phyloP scores from a whole-genome alignment of 2,329 filamentous ascomycete genomes.

The Fusarium torreyae region DNA sequence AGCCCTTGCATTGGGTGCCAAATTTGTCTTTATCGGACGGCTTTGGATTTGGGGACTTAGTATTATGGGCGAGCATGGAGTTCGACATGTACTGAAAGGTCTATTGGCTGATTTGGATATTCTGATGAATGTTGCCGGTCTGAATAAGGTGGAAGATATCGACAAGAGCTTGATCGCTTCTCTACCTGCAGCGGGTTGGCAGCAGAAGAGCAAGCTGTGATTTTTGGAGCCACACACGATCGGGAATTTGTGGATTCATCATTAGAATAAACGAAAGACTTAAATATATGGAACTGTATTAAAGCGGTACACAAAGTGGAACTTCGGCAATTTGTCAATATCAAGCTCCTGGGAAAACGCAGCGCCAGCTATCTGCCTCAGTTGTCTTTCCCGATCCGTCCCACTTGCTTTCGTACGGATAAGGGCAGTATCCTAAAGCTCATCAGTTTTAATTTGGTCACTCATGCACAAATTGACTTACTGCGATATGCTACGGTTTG shows the following conservation, averaged over 20 bases:
- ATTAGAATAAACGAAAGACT: too few species aligned
- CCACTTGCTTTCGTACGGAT: conserved; percentile 18
- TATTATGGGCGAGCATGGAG: conserved; percentile 32
- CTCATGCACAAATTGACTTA: accelerated
- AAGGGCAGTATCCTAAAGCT: conserved; percentile 11
- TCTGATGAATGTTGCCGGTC: conserved; percentile 12
- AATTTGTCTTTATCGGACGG: conserved; percentile 24
- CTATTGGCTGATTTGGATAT: conserved; percentile 18
- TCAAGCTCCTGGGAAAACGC: background rate
- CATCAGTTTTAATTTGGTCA: background rate
- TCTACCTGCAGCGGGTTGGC: background rate
- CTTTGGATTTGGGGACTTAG: conserved; percentile 30
- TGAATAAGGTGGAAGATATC: conserved; percentile 10
- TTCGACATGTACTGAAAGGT: conserved; percentile 20
- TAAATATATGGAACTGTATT: too few species aligned
- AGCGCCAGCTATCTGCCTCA: conserved; percentile 1
- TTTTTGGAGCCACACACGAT: too few species aligned
- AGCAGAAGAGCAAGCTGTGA: conserved; percentile 6
- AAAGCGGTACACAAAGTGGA: accelerated
- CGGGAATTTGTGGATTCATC: too few species aligned
- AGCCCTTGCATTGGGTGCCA: conserved; percentile 29
- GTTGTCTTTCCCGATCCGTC: conserved; percentile 12
- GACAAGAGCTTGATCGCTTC: conserved; percentile 14
- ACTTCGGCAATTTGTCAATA: background rate
- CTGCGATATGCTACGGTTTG: background rate